Evolutionary conservation across 192 early-diverging fungal species (phyloP).

Genomic region (Podila epigama): DNA sequence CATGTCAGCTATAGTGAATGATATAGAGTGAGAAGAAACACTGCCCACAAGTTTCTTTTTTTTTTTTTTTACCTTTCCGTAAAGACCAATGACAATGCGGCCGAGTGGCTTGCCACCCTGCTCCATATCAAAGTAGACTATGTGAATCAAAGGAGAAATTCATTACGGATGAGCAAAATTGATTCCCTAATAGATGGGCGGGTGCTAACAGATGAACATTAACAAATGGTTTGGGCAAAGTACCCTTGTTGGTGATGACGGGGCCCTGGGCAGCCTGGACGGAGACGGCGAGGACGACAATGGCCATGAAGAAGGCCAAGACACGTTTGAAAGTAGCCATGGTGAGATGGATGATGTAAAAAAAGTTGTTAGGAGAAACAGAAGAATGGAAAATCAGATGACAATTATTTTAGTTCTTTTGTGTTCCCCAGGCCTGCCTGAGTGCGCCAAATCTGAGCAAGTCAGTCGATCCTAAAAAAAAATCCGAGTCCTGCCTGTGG

Average conservation of each 20-base stretch:
- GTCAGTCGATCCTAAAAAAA: too few relatives aligned
- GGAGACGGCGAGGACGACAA: constrained; percentile 20
- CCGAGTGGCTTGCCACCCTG: constrained; percentile 79
- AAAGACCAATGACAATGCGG: constrained; percentile 76
- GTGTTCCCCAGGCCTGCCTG: too few relatives aligned
- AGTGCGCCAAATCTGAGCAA: too few relatives aligned
- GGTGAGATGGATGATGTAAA: not conserved
- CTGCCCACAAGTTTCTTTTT: not conserved
- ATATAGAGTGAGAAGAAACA: too few relatives aligned
- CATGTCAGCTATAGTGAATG: not conserved
- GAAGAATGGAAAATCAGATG: not conserved
- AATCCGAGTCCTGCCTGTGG: too few relatives aligned
- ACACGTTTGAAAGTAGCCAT: constrained; percentile 47
- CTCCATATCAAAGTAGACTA: constrained; percentile 89
- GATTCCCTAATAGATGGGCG: too few relatives aligned
- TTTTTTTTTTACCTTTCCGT: constrained; percentile 60
- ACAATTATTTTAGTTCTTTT: not conserved
- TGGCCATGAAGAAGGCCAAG: constrained; percentile 18
- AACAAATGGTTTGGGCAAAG: not conserved
- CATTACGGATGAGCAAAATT: too few relatives aligned
- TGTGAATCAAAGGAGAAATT: not conserved
- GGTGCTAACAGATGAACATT: too few relatives aligned
- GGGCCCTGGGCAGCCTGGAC: constrained; percentile 65
- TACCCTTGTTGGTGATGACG: constrained; percentile 73
- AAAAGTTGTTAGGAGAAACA: constrained; percentile 9